Percentiles rank a stretch among this genome's conserved stretches.
phyloP scores from a whole-genome alignment of 352 stramenopile species.

The Pythium inflatum region DNA sequence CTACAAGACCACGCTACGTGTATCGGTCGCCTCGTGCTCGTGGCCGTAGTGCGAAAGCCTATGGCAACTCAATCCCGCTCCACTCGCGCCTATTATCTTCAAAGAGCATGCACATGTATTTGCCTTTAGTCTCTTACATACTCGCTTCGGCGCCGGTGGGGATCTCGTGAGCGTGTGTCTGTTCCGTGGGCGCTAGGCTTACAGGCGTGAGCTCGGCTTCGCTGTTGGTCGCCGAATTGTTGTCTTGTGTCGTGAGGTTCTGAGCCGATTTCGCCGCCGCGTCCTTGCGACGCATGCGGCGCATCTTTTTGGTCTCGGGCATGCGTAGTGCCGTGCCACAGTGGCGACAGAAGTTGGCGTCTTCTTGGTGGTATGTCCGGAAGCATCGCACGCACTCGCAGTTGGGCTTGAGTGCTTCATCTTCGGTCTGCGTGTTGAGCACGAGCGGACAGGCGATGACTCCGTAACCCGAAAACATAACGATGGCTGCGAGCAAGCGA shows the following conservation, averaged over 20 bases:
- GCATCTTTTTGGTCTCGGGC: constrained; percentile 28
- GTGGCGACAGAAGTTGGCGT: constrained; percentile 54
- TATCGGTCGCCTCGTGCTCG: no score
- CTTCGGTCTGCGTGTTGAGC: constrained; percentile 43
- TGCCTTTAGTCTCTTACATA: no score
- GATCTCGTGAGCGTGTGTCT: background rate
- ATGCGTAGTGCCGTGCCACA: constrained; percentile 47
- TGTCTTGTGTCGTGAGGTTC: background rate
- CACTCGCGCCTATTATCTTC: no score
- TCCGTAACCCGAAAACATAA: no score
- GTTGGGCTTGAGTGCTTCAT: constrained; percentile 44
- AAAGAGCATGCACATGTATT: no score
- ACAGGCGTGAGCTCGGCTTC: constrained; percentile 6
- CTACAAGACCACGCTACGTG: no score
- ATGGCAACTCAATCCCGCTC: no score
- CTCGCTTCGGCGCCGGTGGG: constrained; percentile 10
- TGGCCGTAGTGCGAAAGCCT: no score
- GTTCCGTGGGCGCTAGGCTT: background rate
- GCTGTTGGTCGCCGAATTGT: background rate
- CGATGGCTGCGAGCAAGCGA: no score
- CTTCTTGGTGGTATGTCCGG: constrained; percentile 50
- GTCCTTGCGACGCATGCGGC: constrained; percentile 27
- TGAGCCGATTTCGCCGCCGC: constrained; percentile 5
- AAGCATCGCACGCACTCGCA: constrained; percentile 48
- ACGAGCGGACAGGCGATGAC: no score